Evolutionary conservation across 257 asterid genomes (phyloP), one percentile per base, ranked within the genome.

Genomic region (Jacaranda copaia): DNA sequence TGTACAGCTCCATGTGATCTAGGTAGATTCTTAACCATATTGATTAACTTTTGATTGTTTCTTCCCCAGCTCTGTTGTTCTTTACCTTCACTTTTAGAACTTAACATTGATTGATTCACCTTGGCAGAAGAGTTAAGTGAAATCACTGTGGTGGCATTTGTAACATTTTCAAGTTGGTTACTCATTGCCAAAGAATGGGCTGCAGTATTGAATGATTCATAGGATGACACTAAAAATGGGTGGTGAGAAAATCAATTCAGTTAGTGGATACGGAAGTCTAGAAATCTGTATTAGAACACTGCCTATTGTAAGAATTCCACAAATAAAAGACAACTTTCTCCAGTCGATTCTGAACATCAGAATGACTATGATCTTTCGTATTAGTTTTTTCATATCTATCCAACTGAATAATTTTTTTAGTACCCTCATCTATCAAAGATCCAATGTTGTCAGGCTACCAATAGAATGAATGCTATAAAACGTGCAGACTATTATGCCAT

Each of bases 1-100:
- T 9, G n/a, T 11, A 81, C 80, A 86, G 97, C 89, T 84, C 85
- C 77, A 84, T 7, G 25, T 74, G 88, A 61, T n/a, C 48, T 68
- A 19, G 97, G 87, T 68, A 81, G 78, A 40, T 71, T 77, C 64
- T 79, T 79, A 56, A 16, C 62, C 62, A n/a, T 18, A 56, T 18
- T 56, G 32, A n/a, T n/a, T 56, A 36, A 56, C 62, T n/a, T 56
- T 56, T 15, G 11, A 56, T 19, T 56, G 4, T n/a, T 56, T 5
- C 2, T 19, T n/a, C 7, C 35, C 25, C 35, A 15, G 16, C 35
- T 56, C 10, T 56, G 8, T 18, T n/a, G 15, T n/a, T n/a, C 62
- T 15, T 56, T 56, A 15, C 35, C 62, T 18, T 56, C 35, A n/a
- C 1, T 56, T 7, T 16, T 56, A 49, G 62, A 56, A 56, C 35